Conservation (phyloP, 257 asterid genomes). For the Fraxinus anomala region DNA sequence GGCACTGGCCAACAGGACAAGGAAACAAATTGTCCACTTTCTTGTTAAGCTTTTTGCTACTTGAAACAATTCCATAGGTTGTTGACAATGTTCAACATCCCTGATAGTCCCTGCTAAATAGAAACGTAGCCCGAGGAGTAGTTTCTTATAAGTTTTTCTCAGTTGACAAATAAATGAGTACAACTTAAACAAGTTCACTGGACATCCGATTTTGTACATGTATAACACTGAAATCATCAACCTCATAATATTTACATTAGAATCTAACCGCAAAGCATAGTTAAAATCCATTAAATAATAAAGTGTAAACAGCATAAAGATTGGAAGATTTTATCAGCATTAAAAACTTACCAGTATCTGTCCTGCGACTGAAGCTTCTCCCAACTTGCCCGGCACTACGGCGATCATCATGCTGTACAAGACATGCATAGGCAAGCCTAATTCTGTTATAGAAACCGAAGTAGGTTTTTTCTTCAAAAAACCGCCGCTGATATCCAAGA, state of each 20-base stretch:
- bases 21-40: neutral
- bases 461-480: conserved; percentile 32
- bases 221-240: conserved; percentile 17
- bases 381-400: conserved; percentile 66
- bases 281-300: neutral
- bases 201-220: conserved; percentile 1
- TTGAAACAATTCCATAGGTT: neutral
- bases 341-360: conserved; percentile 51
- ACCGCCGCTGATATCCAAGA: conserved; percentile 5
- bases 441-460: conserved; percentile 66
- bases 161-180: neutral
- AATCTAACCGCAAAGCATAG: neutral
- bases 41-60: neutral
- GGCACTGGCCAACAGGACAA: neutral
- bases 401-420: conserved; percentile 94
- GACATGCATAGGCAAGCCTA: conserved; percentile 87
- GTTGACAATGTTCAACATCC: conserved; percentile 6
- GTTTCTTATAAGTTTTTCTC: neutral
- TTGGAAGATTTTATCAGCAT: neutral
- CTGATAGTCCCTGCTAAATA: neutral
- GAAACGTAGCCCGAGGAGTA: neutral
- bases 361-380: conserved; percentile 58
- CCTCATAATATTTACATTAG: neutral
- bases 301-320: neutral
- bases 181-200: conserved; percentile 9